A percentile compares a stretch with the other conserved stretches of the same genome.
phyloP scores from a whole-genome alignment of 495 filamentous ascomycete genomes.

The Podospora didyma region DNA sequence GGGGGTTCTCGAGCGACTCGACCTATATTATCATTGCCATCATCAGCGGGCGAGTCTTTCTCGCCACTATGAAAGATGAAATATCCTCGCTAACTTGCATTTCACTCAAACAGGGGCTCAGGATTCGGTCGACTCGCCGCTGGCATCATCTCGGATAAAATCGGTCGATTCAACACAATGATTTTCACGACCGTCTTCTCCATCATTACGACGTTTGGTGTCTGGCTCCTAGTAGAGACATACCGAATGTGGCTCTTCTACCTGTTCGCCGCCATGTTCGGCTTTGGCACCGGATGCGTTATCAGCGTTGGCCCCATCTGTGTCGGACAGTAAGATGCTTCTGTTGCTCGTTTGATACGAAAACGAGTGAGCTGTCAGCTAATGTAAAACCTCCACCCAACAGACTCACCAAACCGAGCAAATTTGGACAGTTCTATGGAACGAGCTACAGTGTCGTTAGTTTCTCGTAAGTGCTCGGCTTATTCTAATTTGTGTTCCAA shows the following conservation, averaged over 20 bases:
- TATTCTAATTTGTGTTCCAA: neutral
- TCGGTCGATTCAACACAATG: constrained; percentile 15
- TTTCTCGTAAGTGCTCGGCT: constrained; percentile 4
- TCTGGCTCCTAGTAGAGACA: constrained; percentile 10
- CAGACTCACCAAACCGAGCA: constrained; percentile 8
- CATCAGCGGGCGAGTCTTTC: constrained; percentile 4
- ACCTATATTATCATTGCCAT: constrained; percentile 8
- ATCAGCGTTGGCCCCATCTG: constrained; percentile 11
- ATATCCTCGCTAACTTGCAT: neutral
- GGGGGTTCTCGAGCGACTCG: constrained; percentile 3
- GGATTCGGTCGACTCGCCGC: constrained; percentile 7
- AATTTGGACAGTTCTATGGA: constrained; percentile 14
- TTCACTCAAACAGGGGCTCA: constrained; percentile 2
- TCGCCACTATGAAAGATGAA: neutral
- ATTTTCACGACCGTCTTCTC: constrained; percentile 7
- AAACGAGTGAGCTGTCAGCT: neutral
- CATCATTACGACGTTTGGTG: constrained; percentile 6
- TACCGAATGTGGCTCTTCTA: constrained; percentile 7
- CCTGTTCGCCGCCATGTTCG: constrained; percentile 9
- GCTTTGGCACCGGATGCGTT: constrained; percentile 10
- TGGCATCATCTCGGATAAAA: constrained; percentile 7
- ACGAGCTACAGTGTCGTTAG: constrained; percentile 13
- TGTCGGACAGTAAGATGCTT: constrained; percentile 5
- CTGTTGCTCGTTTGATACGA: neutral
- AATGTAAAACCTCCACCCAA: neutral